Evolutionary conservation across 768 basidiomycete species (phyloP).

Genomic region (Phaffia tasmanica): DNA sequence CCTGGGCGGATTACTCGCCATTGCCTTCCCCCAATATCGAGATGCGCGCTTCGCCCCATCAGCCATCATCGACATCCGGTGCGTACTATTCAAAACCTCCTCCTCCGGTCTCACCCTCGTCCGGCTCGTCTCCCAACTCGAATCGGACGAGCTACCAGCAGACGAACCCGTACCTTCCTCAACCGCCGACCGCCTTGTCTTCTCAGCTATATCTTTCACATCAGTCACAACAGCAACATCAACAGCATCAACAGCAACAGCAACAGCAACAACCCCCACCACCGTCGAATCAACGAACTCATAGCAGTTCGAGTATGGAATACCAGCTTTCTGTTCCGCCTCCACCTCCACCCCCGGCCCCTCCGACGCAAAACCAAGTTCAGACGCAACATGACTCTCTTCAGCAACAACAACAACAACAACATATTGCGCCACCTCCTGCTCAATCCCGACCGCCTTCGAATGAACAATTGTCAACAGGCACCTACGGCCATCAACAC

Average conservation of each 20-base stretch:
- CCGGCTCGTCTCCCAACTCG: neutral
- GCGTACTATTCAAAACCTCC: neutral
- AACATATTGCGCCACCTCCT: neutral
- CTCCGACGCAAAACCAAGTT: neutral
- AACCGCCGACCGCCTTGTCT: neutral
- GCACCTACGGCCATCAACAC: too few relatives aligned
- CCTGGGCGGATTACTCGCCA: constrained; percentile 21
- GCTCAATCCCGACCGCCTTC: too few relatives aligned
- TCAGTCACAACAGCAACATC: too few relatives aligned
- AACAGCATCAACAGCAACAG: too few relatives aligned
- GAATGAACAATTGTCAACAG: too few relatives aligned
- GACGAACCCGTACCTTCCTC: neutral
- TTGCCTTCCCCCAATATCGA: constrained; percentile 15
- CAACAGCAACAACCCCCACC: too few relatives aligned
- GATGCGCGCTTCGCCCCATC: constrained; percentile 14
- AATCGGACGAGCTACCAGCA: neutral
- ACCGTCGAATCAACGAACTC: too few relatives aligned
- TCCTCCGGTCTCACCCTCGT: neutral
- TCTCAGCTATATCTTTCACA: too few relatives aligned
- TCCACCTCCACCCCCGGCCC: neutral
- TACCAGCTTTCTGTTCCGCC: neutral
- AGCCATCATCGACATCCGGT: constrained; percentile 1
- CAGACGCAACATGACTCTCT: neutral
- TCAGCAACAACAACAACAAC: neutral
- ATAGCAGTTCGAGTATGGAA: too few relatives aligned